Evolutionary conservation across 169 alveolate genomes (phyloP).

Genomic region (Plasmodium knowlesi): DNA sequence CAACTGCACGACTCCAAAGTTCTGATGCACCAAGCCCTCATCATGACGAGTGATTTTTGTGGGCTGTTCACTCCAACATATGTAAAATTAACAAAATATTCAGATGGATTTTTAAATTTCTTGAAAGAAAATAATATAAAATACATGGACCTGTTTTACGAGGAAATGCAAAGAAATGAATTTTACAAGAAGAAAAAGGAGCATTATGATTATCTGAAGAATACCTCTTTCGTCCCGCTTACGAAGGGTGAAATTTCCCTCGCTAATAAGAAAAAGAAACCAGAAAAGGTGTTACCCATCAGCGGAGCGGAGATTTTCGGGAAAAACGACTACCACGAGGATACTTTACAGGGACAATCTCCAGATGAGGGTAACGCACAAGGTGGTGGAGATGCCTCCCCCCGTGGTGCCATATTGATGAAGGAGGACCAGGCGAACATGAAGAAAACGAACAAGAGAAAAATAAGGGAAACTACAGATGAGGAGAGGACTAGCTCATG

Average conservation of each 20-base stretch:
- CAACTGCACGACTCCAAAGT: slow-evolving; percentile 55
- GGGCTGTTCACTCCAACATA: slow-evolving; percentile 55
- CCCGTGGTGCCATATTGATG: not conserved
- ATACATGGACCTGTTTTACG: slow-evolving; percentile 43
- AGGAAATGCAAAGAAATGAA: slow-evolving; percentile 67
- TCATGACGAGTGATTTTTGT: slow-evolving; percentile 67
- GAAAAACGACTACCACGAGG: not conserved
- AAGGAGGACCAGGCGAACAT: not conserved
- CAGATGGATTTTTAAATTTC: slow-evolving; percentile 18
- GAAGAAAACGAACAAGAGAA: not conserved
- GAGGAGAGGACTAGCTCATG: not conserved
- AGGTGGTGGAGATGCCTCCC: not conserved
- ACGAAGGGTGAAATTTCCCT: slow-evolving; percentile 72
- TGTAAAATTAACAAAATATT: slow-evolving; percentile 45
- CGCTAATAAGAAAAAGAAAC: slow-evolving; percentile 29
- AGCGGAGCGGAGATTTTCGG: not conserved
- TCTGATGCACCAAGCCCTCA: slow-evolving; percentile 51
- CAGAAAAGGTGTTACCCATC: not conserved
- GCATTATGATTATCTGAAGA: slow-evolving; percentile 50
- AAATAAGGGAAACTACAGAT: not conserved
- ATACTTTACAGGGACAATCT: not conserved
- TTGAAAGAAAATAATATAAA: slow-evolving; percentile 67
- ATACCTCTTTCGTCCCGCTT: slow-evolving; percentile 47
- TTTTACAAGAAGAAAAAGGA: slow-evolving; percentile 57
- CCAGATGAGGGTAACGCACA: not conserved